phyloP scores from a whole-genome alignment of 768 basidiomycete species.

The Rhodotorula kratochvilovae region DNA sequence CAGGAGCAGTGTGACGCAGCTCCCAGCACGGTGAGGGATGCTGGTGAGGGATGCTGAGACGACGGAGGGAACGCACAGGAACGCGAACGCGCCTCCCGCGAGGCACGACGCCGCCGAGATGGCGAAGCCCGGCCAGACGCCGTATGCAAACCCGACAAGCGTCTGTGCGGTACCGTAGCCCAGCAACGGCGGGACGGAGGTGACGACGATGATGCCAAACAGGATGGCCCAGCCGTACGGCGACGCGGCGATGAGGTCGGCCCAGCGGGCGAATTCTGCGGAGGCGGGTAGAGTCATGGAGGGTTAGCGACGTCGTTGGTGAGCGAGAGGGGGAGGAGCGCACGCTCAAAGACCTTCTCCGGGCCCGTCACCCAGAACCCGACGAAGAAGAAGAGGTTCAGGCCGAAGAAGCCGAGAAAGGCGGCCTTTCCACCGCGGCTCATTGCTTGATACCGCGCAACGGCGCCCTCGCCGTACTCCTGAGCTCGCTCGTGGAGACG shows the following conservation, averaged over 20 bases:
- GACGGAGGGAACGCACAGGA: constrained; percentile 48
- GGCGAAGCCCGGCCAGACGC: constrained; percentile 64
- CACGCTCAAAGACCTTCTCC: constrained; percentile 25
- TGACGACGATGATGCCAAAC: constrained; percentile 17
- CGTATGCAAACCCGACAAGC: constrained; percentile 77
- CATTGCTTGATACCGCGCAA: constrained; percentile 11
- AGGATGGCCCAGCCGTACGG: constrained; percentile 21
- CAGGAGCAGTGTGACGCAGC: constrained; percentile 46
- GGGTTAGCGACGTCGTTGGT: no score
- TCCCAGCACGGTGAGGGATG: no score
- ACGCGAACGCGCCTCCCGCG: constrained; percentile 61
- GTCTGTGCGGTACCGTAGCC: constrained; percentile 65
- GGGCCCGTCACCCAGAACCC: constrained; percentile 10
- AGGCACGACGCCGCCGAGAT: constrained; percentile 62
- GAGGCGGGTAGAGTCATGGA: no score
- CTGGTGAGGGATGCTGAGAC: constrained; percentile 57
- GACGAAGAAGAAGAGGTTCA: constrained; percentile 6
- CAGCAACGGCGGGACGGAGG: constrained; percentile 57
- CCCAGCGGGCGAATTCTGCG: constrained; percentile 22
- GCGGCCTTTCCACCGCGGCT: neutral
- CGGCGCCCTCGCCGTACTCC: neutral
- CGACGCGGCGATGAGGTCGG: constrained; percentile 16
- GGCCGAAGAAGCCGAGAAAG: constrained; percentile 18
- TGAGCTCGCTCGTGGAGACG: neutral
- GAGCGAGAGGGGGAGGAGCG: neutral